phyloP scores from a whole-genome alignment of 176 grass and related monocot species.

The Triticum dicoccoides region DNA sequence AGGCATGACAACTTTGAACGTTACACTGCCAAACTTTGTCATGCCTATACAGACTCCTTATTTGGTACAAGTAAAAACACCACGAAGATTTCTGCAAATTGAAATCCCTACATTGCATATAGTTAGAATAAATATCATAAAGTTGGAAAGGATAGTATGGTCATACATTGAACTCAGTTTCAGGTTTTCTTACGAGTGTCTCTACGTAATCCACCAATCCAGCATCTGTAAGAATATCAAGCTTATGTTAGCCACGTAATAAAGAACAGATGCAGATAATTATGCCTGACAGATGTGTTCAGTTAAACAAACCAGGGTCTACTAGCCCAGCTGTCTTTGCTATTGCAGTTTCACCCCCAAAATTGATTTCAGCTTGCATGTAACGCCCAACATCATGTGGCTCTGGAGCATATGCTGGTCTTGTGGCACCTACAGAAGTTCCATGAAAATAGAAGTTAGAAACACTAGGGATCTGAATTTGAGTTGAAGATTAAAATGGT shows the following conservation, averaged over 20 bases:
- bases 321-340: slow-evolving; percentile 62
- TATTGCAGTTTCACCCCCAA: slow-evolving; percentile 37
- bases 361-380: slow-evolving; percentile 72
- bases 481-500: slow-evolving; percentile 4
- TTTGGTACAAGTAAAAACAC: not conserved
- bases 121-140: slow-evolving; percentile 7
- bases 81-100: not conserved
- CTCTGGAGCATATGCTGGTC: slow-evolving; percentile 62
- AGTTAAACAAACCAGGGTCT: slow-evolving; percentile 65
- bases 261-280: slow-evolving; percentile 17
- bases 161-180: slow-evolving; percentile 81
- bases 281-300: not conserved
- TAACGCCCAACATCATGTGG: slow-evolving; percentile 73
- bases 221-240: slow-evolving; percentile 52
- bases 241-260: slow-evolving; percentile 11
- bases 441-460: slow-evolving; percentile 17
- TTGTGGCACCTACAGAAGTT: slow-evolving; percentile 66
- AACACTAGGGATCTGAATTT: slow-evolving; percentile 10
- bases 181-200: slow-evolving; percentile 66
- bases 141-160: slow-evolving; percentile 20
- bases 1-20: not conserved
- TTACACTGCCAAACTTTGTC: not conserved
- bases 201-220: slow-evolving; percentile 71
- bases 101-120: not conserved
- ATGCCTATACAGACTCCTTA: not conserved